These are phyloP conservation scores for Sporothrix phasma DNA, from an alignment of 2,329 filamentous ascomycete genomes.

Conservation along the genomic window DNA sequence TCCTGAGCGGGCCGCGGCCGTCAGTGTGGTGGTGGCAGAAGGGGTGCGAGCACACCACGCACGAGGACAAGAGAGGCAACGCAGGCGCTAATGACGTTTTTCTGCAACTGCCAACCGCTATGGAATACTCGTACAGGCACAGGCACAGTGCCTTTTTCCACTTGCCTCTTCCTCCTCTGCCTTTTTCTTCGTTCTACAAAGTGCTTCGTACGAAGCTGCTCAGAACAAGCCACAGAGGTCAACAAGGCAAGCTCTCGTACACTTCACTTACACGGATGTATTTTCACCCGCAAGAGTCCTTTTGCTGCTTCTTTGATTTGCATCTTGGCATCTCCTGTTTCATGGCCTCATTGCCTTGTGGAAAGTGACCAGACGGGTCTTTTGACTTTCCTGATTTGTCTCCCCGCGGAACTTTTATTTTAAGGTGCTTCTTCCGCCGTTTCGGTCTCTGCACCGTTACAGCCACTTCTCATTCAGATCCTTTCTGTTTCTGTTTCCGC, in stretches of 20 bases:
- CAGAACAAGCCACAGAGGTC: no score
- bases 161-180: not conserved
- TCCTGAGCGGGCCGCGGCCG: conserved; percentile 12
- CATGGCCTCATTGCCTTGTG: not conserved
- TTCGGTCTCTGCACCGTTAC: no score
- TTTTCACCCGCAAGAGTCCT: not conserved
- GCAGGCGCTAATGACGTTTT: conserved; percentile 2
- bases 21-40: not conserved
- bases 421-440: not conserved
- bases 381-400: not conserved
- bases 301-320: not conserved
- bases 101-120: not conserved
- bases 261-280: not conserved
- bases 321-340: not conserved
- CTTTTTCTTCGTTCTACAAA: no score
- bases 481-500: not conserved
- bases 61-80: not conserved
- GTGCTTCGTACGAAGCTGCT: no score
- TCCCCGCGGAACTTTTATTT: not conserved
- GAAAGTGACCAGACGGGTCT: not conserved
- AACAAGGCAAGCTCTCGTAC: not conserved
- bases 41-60: not conserved
- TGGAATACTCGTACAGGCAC: not conserved
- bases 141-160: not conserved
- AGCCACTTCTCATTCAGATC: not conserved